Evolutionary conservation across 306 rosid species (phyloP).

Genomic region (Medicago ruthenica): DNA sequence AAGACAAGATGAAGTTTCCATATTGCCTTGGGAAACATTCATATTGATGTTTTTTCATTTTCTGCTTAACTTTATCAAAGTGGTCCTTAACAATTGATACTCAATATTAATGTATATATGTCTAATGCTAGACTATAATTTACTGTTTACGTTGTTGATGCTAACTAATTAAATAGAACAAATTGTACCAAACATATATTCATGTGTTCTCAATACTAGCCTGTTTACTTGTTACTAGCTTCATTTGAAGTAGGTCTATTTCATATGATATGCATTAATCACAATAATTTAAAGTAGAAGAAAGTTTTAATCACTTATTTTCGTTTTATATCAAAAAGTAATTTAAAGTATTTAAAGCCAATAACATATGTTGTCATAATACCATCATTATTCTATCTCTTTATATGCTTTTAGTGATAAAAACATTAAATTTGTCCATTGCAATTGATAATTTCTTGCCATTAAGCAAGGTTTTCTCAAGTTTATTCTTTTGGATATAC

Average conservation of each 20-base stretch:
- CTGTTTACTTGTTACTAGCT: too few relatives aligned
- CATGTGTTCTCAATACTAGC: too few relatives aligned
- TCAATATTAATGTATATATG: too few relatives aligned
- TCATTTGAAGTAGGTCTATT: neutral
- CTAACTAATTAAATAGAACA: too few relatives aligned
- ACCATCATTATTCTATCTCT: slow-evolving; percentile 9
- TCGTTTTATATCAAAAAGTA: slow-evolving; percentile 19
- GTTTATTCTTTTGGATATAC: slow-evolving; percentile 55
- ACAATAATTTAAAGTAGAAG: slow-evolving; percentile 7
- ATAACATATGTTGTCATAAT: slow-evolving; percentile 19
- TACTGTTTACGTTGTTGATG: too few relatives aligned
- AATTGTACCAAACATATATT: too few relatives aligned
- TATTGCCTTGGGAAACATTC: too few relatives aligned
- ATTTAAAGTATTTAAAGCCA: slow-evolving; percentile 23
- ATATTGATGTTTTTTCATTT: too few relatives aligned
- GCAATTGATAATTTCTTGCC: slow-evolving; percentile 26
- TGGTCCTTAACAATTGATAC: too few relatives aligned
- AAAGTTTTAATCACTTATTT: neutral
- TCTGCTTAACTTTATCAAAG: too few relatives aligned
- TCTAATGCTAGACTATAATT: too few relatives aligned
- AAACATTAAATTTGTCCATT: slow-evolving; percentile 28
- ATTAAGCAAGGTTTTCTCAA: slow-evolving; percentile 43
- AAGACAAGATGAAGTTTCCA: too few relatives aligned
- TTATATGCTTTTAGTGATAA: slow-evolving; percentile 42
- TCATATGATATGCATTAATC: neutral